Percentiles rank a stretch among this genome's conserved stretches.
phyloP scores from a whole-genome alignment of 139 green algal species.

The Chlamydomonas sphaeroides region DNA sequence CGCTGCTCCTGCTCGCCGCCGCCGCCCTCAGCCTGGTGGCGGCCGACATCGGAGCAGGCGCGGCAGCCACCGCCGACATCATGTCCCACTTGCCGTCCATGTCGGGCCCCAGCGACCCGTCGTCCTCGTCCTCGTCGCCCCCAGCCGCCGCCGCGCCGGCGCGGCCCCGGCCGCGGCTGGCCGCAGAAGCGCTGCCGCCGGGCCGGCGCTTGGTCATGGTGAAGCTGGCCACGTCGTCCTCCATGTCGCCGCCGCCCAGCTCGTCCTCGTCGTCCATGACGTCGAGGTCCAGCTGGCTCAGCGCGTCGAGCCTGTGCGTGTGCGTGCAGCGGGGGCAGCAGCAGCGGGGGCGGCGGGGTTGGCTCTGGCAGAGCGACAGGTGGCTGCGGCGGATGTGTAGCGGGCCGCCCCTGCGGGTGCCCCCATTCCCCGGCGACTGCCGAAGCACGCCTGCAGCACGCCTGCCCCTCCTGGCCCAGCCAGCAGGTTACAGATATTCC shows the following conservation, averaged over 20 bases:
- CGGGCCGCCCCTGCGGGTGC: not conserved
- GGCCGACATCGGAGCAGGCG: not conserved
- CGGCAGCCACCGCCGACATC: not conserved
- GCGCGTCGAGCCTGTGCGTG: conserved; percentile 4
- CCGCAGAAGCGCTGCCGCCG: too few species aligned
- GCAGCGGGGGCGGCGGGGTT: too few species aligned
- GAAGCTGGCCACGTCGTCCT: not conserved
- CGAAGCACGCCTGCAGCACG: not conserved
- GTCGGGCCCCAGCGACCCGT: not conserved
- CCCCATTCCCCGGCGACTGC: not conserved
- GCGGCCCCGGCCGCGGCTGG: not conserved
- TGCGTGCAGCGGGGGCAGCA: not conserved
- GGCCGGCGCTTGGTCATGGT: not conserved
- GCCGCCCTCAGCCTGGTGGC: not conserved
- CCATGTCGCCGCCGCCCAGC: not conserved
- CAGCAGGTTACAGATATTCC: not conserved
- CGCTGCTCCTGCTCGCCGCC: not conserved
- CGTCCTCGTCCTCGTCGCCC: not conserved
- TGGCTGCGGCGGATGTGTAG: not conserved
- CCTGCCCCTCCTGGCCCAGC: too few species aligned
- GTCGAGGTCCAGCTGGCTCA: conserved; percentile 18
- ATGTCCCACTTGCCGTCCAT: conserved; percentile 4
- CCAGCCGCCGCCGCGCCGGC: not conserved
- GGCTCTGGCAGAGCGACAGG: not conserved
- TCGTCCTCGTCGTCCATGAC: not conserved